phyloP scores from a whole-genome alignment of 2,329 filamentous ascomycete species.

The Sporothrix inflata region DNA sequence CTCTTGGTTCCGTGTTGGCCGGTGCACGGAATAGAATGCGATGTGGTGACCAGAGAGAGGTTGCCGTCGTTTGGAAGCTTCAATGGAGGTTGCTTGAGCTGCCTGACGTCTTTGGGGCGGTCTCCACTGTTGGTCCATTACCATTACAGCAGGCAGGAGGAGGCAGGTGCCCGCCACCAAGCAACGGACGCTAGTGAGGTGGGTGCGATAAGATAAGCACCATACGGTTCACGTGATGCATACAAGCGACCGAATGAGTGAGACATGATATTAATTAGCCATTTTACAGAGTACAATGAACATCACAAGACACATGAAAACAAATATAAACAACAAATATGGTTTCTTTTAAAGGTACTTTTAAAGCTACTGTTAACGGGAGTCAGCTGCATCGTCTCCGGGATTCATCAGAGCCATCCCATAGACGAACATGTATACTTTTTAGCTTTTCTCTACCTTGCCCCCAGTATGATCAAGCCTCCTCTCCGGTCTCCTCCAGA shows the following conservation, averaged over 20 bases:
- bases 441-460: not conserved
- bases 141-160: constrained; percentile 8
- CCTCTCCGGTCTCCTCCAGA: not conserved
- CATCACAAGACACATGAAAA: not conserved
- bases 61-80: not conserved
- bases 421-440: not conserved
- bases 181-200: not conserved
- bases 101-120: constrained; percentile 2
- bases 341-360: not conserved
- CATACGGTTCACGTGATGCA: not conserved
- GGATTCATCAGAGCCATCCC: not conserved
- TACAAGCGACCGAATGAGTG: not conserved
- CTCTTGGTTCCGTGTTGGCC: not conserved
- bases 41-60: not conserved
- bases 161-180: constrained; percentile 9
- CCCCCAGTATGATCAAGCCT: not conserved
- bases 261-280: not conserved
- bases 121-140: constrained; percentile 6
- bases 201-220: constrained; percentile 11
- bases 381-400: not conserved
- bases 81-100: not conserved
- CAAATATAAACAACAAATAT: not conserved
- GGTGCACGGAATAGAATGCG: not conserved
- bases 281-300: not conserved
- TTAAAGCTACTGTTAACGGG: not conserved